Conservation (phyloP, 805 yeast genomes). For the Kazachstania taianensis region DNA sequence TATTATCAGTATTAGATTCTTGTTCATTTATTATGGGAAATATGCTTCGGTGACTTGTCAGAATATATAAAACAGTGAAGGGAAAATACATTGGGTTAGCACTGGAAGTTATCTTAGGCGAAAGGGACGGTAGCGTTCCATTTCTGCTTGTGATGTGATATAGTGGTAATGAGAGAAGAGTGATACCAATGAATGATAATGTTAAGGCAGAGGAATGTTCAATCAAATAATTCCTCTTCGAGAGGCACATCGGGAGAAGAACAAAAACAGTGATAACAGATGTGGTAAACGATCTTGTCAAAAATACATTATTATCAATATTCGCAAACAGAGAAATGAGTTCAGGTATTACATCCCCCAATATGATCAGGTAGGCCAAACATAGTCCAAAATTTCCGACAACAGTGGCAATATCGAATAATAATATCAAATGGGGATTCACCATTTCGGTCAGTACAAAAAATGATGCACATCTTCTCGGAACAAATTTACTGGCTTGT, state of each 20-base stretch:
- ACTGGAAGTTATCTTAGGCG: too few relatives aligned
- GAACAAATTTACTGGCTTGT: conserved; percentile 43
- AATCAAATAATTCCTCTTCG: neutral
- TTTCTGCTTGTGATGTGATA: neutral
- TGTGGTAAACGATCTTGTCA: neutral
- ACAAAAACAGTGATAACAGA: neutral
- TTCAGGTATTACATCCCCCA: conserved; percentile 61
- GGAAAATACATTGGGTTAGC: too few relatives aligned
- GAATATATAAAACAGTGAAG: too few relatives aligned
- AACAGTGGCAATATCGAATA: conserved; percentile 60
- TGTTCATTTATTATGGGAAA: neutral
- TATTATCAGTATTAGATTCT: too few relatives aligned
- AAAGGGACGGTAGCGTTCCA: too few relatives aligned
- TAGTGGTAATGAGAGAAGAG: neutral
- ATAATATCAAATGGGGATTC: conserved; percentile 47
- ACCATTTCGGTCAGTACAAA: conserved; percentile 52
- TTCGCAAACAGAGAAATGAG: too few relatives aligned
- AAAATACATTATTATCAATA: neutral
- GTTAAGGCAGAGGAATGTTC: neutral
- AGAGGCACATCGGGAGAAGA: neutral
- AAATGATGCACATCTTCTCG: conserved; percentile 48
- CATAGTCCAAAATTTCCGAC: conserved; percentile 65
- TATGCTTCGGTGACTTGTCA: neutral
- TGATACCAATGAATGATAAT: neutral
- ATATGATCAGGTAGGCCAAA: conserved; percentile 53